phyloP scores from a whole-genome alignment of 1,284 basidiomycete species.

The Papiliotrema laurentii region DNA sequence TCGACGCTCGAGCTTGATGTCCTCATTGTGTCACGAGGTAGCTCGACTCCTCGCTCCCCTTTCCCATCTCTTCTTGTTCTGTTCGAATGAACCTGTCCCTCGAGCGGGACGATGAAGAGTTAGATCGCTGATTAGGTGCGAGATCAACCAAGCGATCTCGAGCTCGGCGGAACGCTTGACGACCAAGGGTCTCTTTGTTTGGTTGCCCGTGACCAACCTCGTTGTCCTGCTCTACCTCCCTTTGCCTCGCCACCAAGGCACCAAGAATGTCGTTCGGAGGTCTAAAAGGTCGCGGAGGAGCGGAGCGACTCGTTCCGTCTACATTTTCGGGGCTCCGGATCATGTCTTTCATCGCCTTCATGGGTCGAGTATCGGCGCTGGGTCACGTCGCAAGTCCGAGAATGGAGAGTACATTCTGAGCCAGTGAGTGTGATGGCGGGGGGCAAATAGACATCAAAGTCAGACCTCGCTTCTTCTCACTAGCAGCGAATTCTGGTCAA shows the following conservation, averaged over 20 bases:
- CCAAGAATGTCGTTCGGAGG: conserved; percentile 20
- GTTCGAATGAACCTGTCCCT: conserved; percentile 44
- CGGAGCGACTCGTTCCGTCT: too few species aligned
- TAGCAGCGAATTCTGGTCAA: too few species aligned
- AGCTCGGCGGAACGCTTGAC: conserved; percentile 52
- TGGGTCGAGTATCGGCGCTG: too few species aligned
- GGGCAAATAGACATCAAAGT: too few species aligned
- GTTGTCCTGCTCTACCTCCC: conserved; percentile 17
- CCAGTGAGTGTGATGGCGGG: too few species aligned
- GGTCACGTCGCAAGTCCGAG: conserved; percentile 11
- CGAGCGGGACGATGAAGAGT: conserved; percentile 44
- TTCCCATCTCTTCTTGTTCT: conserved; percentile 44
- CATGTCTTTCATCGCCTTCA: too few species aligned
- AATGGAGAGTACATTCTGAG: conserved; percentile 12
- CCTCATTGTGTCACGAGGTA: conserved; percentile 17
- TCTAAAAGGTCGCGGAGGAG: too few species aligned
- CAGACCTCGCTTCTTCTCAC: too few species aligned
- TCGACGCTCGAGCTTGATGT: conserved; percentile 12
- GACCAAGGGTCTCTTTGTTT: conserved; percentile 21
- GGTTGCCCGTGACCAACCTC: conserved; percentile 9
- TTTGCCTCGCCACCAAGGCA: conserved; percentile 21
- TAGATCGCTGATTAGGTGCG: conserved; percentile 53
- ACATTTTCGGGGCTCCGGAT: too few species aligned
- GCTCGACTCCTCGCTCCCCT: conserved; percentile 16
- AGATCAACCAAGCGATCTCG: conserved; percentile 54